A percentile compares a stretch with the other conserved stretches of the same genome.
These are phyloP conservation scores for Cercospora citrullina DNA, from an alignment of 2,329 filamentous ascomycete genomes.

Conservation along the genomic window DNA sequence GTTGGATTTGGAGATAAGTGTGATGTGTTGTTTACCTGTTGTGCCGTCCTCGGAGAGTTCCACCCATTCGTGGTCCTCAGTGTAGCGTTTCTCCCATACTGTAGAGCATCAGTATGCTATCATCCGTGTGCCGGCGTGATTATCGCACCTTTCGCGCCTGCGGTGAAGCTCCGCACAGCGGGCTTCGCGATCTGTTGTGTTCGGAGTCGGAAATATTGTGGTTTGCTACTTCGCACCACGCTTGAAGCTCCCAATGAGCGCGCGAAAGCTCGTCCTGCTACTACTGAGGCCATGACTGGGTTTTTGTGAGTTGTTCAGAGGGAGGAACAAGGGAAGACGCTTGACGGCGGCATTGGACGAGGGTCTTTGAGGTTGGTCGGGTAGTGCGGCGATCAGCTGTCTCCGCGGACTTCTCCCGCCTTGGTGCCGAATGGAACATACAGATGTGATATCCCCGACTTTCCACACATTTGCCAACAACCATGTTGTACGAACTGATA, in stretches of 20 bases:
- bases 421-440: neutral
- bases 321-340: neutral
- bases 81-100: slow-evolving; percentile 80
- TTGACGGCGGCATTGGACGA: neutral
- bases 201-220: slow-evolving; percentile 32
- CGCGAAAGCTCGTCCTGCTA: slow-evolving; percentile 25
- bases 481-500: slow-evolving; percentile 93
- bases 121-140: neutral
- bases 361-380: neutral
- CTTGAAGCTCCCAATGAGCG: slow-evolving; percentile 27
- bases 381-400: slow-evolving; percentile 7
- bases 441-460: slow-evolving; percentile 7
- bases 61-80: slow-evolving; percentile 98
- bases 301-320: neutral
- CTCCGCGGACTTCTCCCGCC: neutral
- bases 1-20: slow-evolving; percentile 8
- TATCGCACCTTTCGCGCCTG: slow-evolving; percentile 32
- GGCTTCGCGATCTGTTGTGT: slow-evolving; percentile 23
- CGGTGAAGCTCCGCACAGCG: slow-evolving; percentile 33
- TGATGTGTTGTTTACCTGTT: slow-evolving; percentile 56
- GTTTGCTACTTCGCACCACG: slow-evolving; percentile 32
- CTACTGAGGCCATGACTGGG: slow-evolving; percentile 23
- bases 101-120: neutral
- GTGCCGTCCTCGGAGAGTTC: slow-evolving; percentile 81
- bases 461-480: neutral